These are phyloP conservation scores for Fusarium sp. DNA, from an alignment of 2,329 filamentous ascomycete genomes.

Conservation along the genomic window DNA sequence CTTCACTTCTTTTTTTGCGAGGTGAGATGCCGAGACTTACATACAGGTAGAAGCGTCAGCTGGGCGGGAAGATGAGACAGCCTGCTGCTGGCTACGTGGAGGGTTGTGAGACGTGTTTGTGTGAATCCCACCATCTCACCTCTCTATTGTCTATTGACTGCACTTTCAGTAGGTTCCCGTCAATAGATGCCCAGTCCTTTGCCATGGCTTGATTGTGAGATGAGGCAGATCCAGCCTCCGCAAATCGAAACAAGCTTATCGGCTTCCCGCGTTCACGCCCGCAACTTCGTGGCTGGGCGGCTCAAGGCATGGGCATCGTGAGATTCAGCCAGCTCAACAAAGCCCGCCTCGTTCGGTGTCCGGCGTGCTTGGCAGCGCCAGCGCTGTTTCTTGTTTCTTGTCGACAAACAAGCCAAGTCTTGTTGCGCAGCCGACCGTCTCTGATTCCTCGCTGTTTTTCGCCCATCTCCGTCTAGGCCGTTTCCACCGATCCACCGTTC, in stretches of 20 bases:
- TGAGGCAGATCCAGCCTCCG: constrained; percentile 9
- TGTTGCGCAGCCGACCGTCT: constrained; percentile 13
- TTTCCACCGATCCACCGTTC: constrained; percentile 33
- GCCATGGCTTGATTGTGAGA: not conserved
- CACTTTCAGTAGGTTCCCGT: constrained; percentile 18
- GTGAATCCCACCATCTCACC: constrained; percentile 25
- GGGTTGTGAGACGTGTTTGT: constrained; percentile 5
- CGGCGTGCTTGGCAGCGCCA: constrained; percentile 25
- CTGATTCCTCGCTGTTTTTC: constrained; percentile 7
- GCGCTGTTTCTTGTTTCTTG: constrained; percentile 3
- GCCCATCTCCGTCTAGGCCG: constrained; percentile 11
- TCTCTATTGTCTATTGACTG: not conserved
- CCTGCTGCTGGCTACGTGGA: constrained; percentile 20
- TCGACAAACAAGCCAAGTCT: not conserved
- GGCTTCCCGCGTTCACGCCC: constrained; percentile 26
- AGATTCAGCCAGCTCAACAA: constrained; percentile 9
- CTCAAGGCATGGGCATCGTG: not conserved
- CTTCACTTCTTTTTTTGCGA: constrained; percentile 10
- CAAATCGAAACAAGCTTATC: constrained; percentile 40
- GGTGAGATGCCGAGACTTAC: not conserved
- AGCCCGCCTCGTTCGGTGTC: not conserved
- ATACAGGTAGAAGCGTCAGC: constrained; percentile 7
- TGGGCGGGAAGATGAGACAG: not conserved
- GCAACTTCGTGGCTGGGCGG: not conserved
- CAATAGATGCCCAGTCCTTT: constrained; percentile 24